A percentile compares a stretch with the other conserved stretches of the same genome.
Evolutionary conservation across 805 yeast species (phyloP).

Genomic region (Cyberlindnera petersonii): DNA sequence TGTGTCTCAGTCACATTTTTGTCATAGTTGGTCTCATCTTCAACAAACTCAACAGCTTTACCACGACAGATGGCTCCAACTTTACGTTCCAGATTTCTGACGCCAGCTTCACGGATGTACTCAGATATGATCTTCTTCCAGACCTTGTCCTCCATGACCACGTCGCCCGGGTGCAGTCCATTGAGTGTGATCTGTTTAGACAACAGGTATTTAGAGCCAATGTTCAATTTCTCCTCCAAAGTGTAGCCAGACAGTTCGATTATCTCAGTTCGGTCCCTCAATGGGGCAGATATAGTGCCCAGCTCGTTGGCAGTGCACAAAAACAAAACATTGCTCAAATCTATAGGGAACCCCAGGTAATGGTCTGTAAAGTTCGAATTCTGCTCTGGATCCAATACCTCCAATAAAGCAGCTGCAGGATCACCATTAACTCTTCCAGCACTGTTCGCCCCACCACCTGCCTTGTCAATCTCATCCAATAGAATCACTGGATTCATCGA

Average conservation of each 20-base stretch:
- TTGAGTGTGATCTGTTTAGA: conserved; percentile 72
- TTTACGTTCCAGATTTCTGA: conserved; percentile 70
- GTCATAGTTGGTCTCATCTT: conserved; percentile 13
- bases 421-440: conserved; percentile 64
- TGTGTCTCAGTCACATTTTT: conserved; percentile 45
- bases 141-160: conserved; percentile 48
- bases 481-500: conserved; percentile 80
- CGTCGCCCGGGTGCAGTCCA: conserved; percentile 48
- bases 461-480: conserved; percentile 82
- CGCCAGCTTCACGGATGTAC: conserved; percentile 86
- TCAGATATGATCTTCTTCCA: conserved; percentile 58
- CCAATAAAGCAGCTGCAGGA: conserved; percentile 85
- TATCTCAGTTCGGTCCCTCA: conserved; percentile 80
- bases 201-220: conserved; percentile 62
- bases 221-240: conserved; percentile 67
- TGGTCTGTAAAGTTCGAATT: conserved; percentile 74
- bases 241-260: conserved; percentile 78
- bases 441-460: conserved; percentile 47
- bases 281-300: conserved; percentile 66
- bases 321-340: conserved; percentile 74
- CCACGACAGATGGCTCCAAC: conserved; percentile 75
- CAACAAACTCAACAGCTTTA: conserved; percentile 66
- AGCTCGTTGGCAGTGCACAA: conserved; percentile 85
- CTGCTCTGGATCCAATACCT: conserved; percentile 89
- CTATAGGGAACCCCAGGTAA: conserved; percentile 81